phyloP scores from a whole-genome alignment of 306 rosid genomes.

The Carpinus viminea region DNA sequence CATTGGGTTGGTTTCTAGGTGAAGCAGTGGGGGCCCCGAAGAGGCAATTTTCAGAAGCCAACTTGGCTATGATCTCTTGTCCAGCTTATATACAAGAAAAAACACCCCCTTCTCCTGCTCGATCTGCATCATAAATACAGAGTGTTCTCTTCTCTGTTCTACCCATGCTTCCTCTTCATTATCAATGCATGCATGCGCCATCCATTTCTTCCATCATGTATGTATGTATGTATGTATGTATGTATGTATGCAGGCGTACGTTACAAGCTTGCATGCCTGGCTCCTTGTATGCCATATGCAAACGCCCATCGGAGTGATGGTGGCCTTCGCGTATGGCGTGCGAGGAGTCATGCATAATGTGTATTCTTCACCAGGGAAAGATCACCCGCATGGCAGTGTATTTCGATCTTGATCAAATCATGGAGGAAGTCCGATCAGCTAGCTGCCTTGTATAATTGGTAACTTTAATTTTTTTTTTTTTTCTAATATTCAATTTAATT shows the following conservation, averaged over 20 bases:
- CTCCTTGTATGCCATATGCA: constrained; percentile 49
- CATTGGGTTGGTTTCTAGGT: constrained; percentile 28
- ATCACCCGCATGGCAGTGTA: neutral
- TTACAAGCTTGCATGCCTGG: constrained; percentile 29
- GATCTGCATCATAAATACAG: neutral
- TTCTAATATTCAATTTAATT: too few relatives aligned
- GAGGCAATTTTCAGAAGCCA: neutral
- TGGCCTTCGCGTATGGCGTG: constrained; percentile 39
- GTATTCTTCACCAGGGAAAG: neutral
- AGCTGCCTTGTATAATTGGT: neutral
- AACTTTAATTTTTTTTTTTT: neutral
- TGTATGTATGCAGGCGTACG: too few relatives aligned
- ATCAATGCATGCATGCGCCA: neutral
- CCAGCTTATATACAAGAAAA: too few relatives aligned
- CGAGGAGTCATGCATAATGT: constrained; percentile 40
- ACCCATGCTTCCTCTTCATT: neutral
- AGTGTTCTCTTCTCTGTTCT: neutral
- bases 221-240: too few relatives aligned
- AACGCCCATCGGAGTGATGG: constrained; percentile 29
- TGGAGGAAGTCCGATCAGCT: neutral
- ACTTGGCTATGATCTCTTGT: too few relatives aligned
- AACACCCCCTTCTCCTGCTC: neutral
- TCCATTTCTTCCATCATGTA: neutral
- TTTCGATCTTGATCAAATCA: neutral
- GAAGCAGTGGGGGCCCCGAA: neutral